phyloP scores from a whole-genome alignment of 768 basidiomycete genomes.

The Tricholoma terreum region DNA sequence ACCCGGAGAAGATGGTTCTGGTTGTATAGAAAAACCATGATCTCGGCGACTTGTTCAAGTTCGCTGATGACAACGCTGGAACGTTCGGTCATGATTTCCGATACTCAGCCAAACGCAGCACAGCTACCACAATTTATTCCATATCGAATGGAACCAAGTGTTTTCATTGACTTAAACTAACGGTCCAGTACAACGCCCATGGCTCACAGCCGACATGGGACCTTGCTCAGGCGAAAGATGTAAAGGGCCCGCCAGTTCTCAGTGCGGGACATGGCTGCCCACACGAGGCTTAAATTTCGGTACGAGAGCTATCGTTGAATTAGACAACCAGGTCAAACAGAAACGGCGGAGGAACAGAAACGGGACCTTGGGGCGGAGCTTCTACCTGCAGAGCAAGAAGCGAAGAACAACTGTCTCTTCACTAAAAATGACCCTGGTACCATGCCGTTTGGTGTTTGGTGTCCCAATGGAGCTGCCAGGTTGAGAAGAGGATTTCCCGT shows the following conservation, averaged over 20 bases:
- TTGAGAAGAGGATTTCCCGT: conserved; percentile 86
- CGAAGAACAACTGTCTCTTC: conserved; percentile 79
- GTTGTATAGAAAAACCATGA: no score
- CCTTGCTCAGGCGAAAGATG: conserved; percentile 90
- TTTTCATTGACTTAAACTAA: no score
- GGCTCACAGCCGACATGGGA: conserved; percentile 97
- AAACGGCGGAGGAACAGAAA: conserved; percentile 68
- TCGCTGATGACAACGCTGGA: no score
- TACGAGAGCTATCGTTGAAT: conserved; percentile 28
- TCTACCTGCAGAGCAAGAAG: conserved; percentile 81
- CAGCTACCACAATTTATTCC: no score
- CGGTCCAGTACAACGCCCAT: conserved; percentile 70
- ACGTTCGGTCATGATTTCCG: no score
- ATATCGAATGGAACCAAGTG: no score
- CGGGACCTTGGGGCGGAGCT: conserved; percentile 84
- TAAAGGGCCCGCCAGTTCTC: conserved; percentile 92
- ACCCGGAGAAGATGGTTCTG: no score
- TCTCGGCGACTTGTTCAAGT: no score
- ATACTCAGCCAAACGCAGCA: no score
- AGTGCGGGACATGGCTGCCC: conserved; percentile 88
- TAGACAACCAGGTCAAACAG: conserved; percentile 90
- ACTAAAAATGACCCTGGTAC: conserved; percentile 85
- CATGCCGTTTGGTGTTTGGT: conserved; percentile 60
- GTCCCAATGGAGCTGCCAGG: conserved; percentile 86
- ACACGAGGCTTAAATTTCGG: conserved; percentile 99